Base-by-base conservation (phyloP, 768 basidiomycete genomes). In the Dacryopinax primogenitus region DNA sequence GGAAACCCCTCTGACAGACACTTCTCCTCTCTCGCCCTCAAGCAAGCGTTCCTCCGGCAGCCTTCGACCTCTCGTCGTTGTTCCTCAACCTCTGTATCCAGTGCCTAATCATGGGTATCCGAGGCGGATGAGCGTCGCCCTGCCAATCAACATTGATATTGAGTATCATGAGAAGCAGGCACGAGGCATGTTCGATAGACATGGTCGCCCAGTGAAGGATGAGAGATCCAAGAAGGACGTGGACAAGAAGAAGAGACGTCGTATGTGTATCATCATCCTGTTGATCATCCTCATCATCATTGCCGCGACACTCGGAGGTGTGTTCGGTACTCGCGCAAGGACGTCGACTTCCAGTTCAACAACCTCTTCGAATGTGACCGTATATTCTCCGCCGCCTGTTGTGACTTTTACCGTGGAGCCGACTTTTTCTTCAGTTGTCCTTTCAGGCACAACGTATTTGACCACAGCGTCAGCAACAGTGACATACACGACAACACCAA, bases 401-500 rank as follows among this genome's bases (percentile, higher is more conserved):
- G 51, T 58, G 15, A 58, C 51, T 11, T 58, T 4, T 30, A 58
- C 51, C 4, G 51, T 58, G 3, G 13, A 58, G 51, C 51, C 51
- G 26, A 58, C 51, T 7, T 23, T 58, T 15, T 23, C 51, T 3
- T 30, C 51, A 3, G 30, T 58, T 30, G 32, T 30, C 2, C 51
- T 26, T 30, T 30, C 23, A 58, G 51, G 51, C 4, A 58, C 51
- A 15, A 58, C 51, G 3, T 58, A 41, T 32, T 33, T 47, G 11
- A 34, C 44, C 13, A 65, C 44, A 2, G 23, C 28, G 21, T 41
- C 21, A n/a, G 63, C 23, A 16, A 68, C 67, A n/a, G 63, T 45
- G 34, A 68, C 69, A 62, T 58, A 64, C 67, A 51, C 51, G 36
- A 45, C 66, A 15, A 32, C 44, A n/a, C 41, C 51, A 6, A 66